Evolutionary conservation across 2,329 filamentous ascomycete genomes (phyloP).

Genomic region (Pseudofabraea citricarpa): DNA sequence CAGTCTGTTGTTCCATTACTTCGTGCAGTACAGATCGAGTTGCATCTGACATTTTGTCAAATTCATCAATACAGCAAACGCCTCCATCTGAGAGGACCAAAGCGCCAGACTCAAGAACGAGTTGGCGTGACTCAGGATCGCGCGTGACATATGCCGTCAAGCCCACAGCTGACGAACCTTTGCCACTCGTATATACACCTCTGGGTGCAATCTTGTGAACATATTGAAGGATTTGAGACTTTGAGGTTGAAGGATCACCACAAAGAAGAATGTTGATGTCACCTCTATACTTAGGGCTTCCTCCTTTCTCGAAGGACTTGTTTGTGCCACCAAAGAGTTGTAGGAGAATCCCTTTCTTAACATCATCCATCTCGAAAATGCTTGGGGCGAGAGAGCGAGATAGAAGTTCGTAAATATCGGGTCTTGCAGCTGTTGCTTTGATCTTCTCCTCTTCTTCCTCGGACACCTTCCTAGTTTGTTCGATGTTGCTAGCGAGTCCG

Average conservation of each 20-base stretch:
- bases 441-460: conserved; percentile 90
- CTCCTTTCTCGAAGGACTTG: conserved; percentile 95
- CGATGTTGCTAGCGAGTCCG: conserved; percentile 60
- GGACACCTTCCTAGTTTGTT: conserved; percentile 78
- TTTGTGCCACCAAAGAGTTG: conserved; percentile 97
- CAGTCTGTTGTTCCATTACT: conserved; percentile 78
- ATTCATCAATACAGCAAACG: conserved; percentile 75
- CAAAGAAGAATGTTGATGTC: conserved; percentile 97
- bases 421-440: conserved; percentile 68
- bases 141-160: conserved; percentile 73
- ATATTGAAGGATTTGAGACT: conserved; percentile 91
- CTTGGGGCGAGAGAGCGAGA: conserved; percentile 88
- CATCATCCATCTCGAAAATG: conserved; percentile 96
- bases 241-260: conserved; percentile 93
- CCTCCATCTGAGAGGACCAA: conserved; percentile 70
- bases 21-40: conserved; percentile 72
- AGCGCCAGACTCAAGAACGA: conserved; percentile 71
- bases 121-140: conserved; percentile 67
- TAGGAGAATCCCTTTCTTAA: conserved; percentile 96
- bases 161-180: conserved; percentile 72
- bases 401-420: conserved; percentile 90
- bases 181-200: conserved; percentile 72
- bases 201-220: conserved; percentile 97
- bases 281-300: conserved; percentile 90
- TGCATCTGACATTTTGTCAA: conserved; percentile 75